Conservation (phyloP, 2,329 filamentous ascomycete genomes). For the Nemania sp. region DNA sequence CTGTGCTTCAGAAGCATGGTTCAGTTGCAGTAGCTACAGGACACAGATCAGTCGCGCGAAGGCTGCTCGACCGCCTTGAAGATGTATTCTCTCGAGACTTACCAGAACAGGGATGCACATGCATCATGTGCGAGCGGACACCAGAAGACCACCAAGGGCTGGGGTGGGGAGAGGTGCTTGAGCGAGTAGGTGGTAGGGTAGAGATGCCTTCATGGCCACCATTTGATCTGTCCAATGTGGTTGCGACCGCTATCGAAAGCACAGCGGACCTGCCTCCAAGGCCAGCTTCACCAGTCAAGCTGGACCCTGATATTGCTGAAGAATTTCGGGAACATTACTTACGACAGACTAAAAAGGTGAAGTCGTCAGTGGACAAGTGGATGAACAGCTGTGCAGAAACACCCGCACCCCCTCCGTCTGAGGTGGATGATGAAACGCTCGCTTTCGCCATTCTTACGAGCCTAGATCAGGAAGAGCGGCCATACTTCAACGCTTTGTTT, state of each 20-base stretch:
- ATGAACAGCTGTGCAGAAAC: constrained; percentile 78
- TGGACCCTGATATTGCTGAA: constrained; percentile 92
- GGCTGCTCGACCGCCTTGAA: constrained; percentile 86
- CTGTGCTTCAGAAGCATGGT: constrained; percentile 80
- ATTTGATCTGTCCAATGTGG: constrained; percentile 71
- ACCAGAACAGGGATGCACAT: constrained; percentile 81
- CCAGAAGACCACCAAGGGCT: constrained; percentile 71
- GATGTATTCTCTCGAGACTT: constrained; percentile 94
- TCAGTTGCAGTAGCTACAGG: constrained; percentile 94
- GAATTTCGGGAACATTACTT: constrained; percentile 93
- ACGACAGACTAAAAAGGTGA: constrained; percentile 88
- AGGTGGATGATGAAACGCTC: constrained; percentile 92
- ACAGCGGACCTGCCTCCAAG: constrained; percentile 64
- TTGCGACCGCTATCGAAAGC: constrained; percentile 63
- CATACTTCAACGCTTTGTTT: constrained; percentile 81
- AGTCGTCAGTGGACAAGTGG: constrained; percentile 90
- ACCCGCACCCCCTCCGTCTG: constrained; percentile 76
- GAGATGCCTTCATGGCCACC: constrained; percentile 90
- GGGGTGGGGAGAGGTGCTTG: constrained; percentile 94
- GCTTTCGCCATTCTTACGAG: constrained; percentile 93
- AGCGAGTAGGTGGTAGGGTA: constrained; percentile 86
- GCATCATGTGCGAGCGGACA: constrained; percentile 75
- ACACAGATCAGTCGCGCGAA: constrained; percentile 89
- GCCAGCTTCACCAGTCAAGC: constrained; percentile 67
- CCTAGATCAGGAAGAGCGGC: constrained; percentile 74